Base-by-base conservation (phyloP, 164 flowering plant species). In the Santalum album region DNA sequence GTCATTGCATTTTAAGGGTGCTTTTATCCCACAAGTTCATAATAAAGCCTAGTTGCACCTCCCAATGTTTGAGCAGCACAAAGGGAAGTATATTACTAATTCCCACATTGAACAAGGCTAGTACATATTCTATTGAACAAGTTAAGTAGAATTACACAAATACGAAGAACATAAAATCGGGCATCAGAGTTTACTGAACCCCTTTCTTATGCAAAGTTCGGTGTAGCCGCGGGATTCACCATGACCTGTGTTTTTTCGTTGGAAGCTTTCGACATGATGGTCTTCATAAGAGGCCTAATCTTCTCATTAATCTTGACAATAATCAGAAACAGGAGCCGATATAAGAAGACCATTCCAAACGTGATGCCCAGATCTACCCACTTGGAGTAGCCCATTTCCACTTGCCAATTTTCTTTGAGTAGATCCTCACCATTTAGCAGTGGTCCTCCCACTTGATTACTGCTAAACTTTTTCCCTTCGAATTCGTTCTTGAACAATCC, bases 401-500 rank as follows among this genome's bases (percentile, higher is more conserved):
- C 68, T 56, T 78, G 78, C 82, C 76, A 77, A 1, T 24, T 23
- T 16, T 61, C 53, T 45, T 57, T 59, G 69, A 79, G 56, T 19
- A 77, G 51, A 14, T 60, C 50, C 17, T 66, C 69, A 0, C 81
- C 84, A 11, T 38, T 54, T 17, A 72, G 57, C 1, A 29, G 14
- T 5, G 68, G 32, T 17, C 71, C 71, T 9, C 53, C 55, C 1
- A 15, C 49, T 35, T 34, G 53, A 32, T 21, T 47, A 0, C 7
- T 2, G 24, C 58, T 62, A 59, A 76, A 69, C 1, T 47, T 51
- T 4, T 59, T 61, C 9, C 79, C 81, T 56, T 59, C 61, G 22
- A 69, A 73, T 56, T 77, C 84, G 48, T 79, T 77, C 72, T 75
- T 77, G 67, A 60, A 75, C 65, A 72, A 49, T 12, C 81, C 79